Evolutionary conservation across 306 rosid species (phyloP).

Genomic region (Hippophae gyantsensis): DNA sequence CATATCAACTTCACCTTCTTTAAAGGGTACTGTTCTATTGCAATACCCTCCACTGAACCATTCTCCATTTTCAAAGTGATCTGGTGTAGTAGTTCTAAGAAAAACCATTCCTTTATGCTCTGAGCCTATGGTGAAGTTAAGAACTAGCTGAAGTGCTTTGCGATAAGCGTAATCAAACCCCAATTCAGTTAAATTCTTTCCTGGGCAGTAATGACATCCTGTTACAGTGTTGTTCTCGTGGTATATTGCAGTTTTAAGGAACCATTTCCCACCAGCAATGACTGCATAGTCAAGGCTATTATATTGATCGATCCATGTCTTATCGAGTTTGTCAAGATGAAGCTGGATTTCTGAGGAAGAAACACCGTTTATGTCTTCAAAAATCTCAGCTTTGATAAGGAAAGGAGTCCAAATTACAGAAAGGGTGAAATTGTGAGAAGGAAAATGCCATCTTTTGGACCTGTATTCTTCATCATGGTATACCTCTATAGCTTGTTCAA

Average conservation of each 20-base stretch:
- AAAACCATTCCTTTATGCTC: slow-evolving; percentile 43
- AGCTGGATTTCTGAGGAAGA: slow-evolving; percentile 59
- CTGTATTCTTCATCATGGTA: slow-evolving; percentile 75
- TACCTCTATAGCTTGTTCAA: slow-evolving; percentile 53
- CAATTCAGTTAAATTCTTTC: slow-evolving; percentile 52
- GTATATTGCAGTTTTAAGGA: slow-evolving; percentile 62
- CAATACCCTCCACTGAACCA: slow-evolving; percentile 89
- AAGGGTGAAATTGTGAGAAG: slow-evolving; percentile 67
- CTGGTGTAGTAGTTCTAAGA: slow-evolving; percentile 68
- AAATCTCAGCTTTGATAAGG: slow-evolving; percentile 56
- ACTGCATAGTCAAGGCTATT: slow-evolving; percentile 35
- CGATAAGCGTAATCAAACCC: slow-evolving; percentile 53
- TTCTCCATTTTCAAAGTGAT: slow-evolving; percentile 76
- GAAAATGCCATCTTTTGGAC: slow-evolving; percentile 70
- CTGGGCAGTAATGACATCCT: slow-evolving; percentile 59
- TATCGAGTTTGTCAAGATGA: slow-evolving; percentile 45
- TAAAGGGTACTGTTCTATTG: slow-evolving; percentile 65
- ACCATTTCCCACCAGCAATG: slow-evolving; percentile 76
- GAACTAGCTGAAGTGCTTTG: slow-evolving; percentile 36
- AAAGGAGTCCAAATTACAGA: slow-evolving; percentile 74
- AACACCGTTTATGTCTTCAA: slow-evolving; percentile 64
- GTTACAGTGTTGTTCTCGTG: slow-evolving; percentile 37
- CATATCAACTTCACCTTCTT: slow-evolving; percentile 33
- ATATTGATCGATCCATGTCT: slow-evolving; percentile 47
- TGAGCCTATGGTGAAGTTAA: slow-evolving; percentile 23